Evolutionary conservation across 75 land plant species (phyloP).

Genomic region (Pinus albicaulis): DNA sequence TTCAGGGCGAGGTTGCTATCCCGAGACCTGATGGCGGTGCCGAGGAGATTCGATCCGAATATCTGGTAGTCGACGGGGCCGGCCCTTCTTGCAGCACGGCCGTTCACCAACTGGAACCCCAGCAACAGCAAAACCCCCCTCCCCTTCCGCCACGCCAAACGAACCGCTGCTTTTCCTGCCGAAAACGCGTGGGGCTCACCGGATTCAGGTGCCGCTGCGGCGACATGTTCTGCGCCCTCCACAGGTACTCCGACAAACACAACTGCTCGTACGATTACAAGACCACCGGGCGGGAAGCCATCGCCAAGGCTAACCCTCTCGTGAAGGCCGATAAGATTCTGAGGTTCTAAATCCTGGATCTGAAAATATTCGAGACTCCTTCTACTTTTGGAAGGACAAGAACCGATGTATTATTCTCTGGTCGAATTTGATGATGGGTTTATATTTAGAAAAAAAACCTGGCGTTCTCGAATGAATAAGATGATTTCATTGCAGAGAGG

Average conservation of each 20-base stretch:
- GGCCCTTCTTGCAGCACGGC: background rate
- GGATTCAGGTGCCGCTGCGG: constrained; percentile 59
- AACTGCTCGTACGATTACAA: constrained; percentile 48
- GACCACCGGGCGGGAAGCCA: constrained; percentile 50
- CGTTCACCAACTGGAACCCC: background rate
- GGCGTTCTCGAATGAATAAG: background rate
- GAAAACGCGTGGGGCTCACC: constrained; percentile 40
- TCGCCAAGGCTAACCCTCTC: constrained; percentile 49
- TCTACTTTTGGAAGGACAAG: no score
- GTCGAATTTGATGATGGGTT: no score
- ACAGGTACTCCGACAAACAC: constrained; percentile 55
- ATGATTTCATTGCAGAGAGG: background rate
- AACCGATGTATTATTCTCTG: no score
- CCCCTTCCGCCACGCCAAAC: background rate
- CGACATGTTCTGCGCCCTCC: constrained; percentile 36
- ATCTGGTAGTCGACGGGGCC: background rate
- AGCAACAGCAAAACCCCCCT: background rate
- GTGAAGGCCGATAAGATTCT: constrained; percentile 41
- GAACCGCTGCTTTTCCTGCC: constrained; percentile 35
- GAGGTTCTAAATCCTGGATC: constrained; percentile 20
- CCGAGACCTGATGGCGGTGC: background rate
- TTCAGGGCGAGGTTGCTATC: constrained; percentile 28
- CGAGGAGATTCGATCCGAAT: background rate
- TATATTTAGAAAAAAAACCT: no score
- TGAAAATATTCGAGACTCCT: no score